Conservation (phyloP, 2,329 filamentous ascomycete genomes). For the Aaosphaeria arxii region DNA sequence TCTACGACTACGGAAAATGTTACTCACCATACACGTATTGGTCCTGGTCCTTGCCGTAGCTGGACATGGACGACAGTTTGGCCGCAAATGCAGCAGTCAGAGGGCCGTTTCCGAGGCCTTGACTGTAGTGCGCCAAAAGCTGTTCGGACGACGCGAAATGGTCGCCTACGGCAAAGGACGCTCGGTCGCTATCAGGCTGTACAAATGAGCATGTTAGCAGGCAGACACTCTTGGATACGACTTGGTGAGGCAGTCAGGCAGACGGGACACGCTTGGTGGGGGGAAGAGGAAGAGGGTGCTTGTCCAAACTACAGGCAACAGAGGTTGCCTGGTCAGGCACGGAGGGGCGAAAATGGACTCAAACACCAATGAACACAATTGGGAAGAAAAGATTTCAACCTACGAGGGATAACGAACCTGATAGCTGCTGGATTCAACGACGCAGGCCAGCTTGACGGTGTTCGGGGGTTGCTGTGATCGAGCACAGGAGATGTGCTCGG, state of each 20-base stretch:
- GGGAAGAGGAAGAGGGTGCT: no score
- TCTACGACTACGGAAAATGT: not conserved
- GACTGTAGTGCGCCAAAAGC: conserved; percentile 27
- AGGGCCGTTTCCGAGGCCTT: conserved; percentile 47
- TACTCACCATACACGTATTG: conserved; percentile 79
- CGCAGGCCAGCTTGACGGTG: conserved; percentile 36
- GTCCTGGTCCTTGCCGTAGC: conserved; percentile 73
- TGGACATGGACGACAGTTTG: conserved; percentile 71
- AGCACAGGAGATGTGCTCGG: conserved; percentile 10
- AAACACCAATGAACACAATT: no score
- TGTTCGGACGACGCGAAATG: conserved; percentile 17
- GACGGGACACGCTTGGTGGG: no score
- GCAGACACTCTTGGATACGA: conserved; percentile 11
- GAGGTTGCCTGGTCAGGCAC: no score
- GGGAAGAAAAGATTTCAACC: not conserved
- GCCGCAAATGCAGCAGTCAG: conserved; percentile 41
- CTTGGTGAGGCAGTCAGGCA: no score
- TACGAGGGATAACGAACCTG: conserved; percentile 27
- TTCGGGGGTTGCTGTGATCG: conserved; percentile 14
- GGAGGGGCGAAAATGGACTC: no score
- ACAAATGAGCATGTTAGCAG: conserved; percentile 20
- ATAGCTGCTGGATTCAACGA: conserved; percentile 26
- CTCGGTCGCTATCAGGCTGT: conserved; percentile 32
- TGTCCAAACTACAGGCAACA: no score
- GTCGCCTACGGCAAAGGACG: conserved; percentile 26